phyloP scores from a whole-genome alignment of 305 asterid species.

The Striga hermonthica region DNA sequence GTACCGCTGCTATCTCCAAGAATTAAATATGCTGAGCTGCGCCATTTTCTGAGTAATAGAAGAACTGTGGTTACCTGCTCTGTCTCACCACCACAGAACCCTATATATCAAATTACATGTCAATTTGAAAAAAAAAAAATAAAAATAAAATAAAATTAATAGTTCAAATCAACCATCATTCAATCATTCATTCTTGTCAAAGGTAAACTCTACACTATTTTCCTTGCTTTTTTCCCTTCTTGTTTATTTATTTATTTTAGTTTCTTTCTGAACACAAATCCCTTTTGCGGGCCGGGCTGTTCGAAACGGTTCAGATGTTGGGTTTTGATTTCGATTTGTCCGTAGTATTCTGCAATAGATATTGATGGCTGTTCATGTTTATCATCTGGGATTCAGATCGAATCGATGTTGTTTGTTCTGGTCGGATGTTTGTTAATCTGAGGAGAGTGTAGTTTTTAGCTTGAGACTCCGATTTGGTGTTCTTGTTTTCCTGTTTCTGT shows the following conservation, averaged over 20 bases:
- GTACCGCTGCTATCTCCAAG: too few species aligned
- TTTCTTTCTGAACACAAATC: not conserved
- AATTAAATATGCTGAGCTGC: too few species aligned
- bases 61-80: too few species aligned
- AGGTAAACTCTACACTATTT: not conserved
- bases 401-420: slow-evolving; percentile 6
- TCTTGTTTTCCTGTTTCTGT: not conserved
- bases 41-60: too few species aligned
- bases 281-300: not conserved
- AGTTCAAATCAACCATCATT: slow-evolving; percentile 4
- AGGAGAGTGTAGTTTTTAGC: slow-evolving; percentile 13
- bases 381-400: slow-evolving; percentile 37
- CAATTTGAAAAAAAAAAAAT: too few species aligned
- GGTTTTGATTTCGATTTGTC: not conserved
- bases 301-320: not conserved
- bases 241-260: not conserved
- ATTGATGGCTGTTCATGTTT: slow-evolving; percentile 31
- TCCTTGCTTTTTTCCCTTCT: not conserved
- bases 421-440: not conserved
- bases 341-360: not conserved
- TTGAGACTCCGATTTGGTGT: slow-evolving; percentile 7
- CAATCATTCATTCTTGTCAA: slow-evolving; percentile 17
- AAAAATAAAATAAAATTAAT: too few species aligned
- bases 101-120: not conserved
- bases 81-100: not conserved